Percentiles rank a stretch among this genome's conserved stretches.
These are phyloP conservation scores for Fusarium pilosicola DNA, from an alignment of 2,329 filamentous ascomycete genomes.

Conservation along the genomic window DNA sequence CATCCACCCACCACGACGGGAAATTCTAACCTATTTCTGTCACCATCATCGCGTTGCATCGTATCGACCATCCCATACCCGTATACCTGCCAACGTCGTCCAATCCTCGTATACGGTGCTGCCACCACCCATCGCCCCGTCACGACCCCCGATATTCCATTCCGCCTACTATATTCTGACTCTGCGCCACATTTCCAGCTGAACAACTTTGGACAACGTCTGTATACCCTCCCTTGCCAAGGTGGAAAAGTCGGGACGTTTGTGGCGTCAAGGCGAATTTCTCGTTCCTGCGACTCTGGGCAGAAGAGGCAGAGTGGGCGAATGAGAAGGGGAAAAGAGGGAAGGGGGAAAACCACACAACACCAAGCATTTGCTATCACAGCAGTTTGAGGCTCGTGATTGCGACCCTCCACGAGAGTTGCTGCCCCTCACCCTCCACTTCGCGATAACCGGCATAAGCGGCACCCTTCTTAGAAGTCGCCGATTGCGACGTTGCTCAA, in stretches of 20 bases:
- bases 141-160: conserved; percentile 17
- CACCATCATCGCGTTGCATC: not conserved
- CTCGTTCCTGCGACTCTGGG: conserved; percentile 16
- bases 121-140: not conserved
- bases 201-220: conserved; percentile 12
- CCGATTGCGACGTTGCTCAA: conserved; percentile 47
- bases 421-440: conserved; percentile 4
- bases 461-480: conserved; percentile 31
- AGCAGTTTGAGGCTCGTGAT: conserved; percentile 24
- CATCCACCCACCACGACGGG: conserved; percentile 4
- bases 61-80: conserved; percentile 3
- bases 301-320: not conserved
- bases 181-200: conserved; percentile 32
- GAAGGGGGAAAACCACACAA: not conserved
- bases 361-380: not conserved
- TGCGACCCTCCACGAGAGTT: conserved; percentile 14
- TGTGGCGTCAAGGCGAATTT: conserved; percentile 19
- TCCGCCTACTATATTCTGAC: conserved; percentile 17
- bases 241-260: conserved; percentile 29
- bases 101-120: conserved; percentile 19
- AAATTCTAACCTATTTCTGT: conserved; percentile 21
- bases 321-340: not conserved
- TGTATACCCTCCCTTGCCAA: conserved; percentile 33
- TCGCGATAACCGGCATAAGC: conserved; percentile 19
- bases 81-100: conserved; percentile 5